Conservation (phyloP, 1,139 yeast genomes). For the Magnusiomyces magnusii region DNA sequence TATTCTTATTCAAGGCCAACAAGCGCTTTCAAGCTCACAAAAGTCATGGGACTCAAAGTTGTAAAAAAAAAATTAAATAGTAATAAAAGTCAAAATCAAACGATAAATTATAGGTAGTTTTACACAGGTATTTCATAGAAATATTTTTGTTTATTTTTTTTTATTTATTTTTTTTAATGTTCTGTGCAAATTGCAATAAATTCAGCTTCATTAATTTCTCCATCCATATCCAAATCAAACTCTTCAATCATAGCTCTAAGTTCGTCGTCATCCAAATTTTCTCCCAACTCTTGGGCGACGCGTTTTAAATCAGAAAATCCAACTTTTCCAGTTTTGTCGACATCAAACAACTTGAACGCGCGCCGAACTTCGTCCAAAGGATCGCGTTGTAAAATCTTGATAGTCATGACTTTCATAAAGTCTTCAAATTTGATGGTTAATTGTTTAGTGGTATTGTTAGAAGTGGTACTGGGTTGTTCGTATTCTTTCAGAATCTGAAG, state of each 20-base stretch:
- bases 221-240: slow-evolving; percentile 94
- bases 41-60: not conserved
- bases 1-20: slow-evolving; percentile 53
- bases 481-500: slow-evolving; percentile 69
- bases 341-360: slow-evolving; percentile 87
- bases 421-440: slow-evolving; percentile 56
- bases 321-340: slow-evolving; percentile 81
- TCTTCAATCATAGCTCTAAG: slow-evolving; percentile 96
- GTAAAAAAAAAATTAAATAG: not conserved
- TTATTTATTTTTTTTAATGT: slow-evolving; percentile 20
- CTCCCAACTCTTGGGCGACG: slow-evolving; percentile 91
- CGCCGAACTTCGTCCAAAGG: slow-evolving; percentile 88
- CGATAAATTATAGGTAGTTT: no score
- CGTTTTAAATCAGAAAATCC: slow-evolving; percentile 60
- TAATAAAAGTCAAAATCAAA: not conserved
- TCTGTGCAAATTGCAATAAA: slow-evolving; percentile 87
- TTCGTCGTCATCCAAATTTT: slow-evolving; percentile 86
- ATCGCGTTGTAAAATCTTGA: slow-evolving; percentile 71
- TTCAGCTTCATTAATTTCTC: slow-evolving; percentile 89
- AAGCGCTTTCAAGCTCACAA: slow-evolving; percentile 1
- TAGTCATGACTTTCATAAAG: slow-evolving; percentile 63
- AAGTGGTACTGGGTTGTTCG: slow-evolving; percentile 1
- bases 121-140: no score
- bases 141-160: no score
- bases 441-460: not conserved